phyloP scores from a whole-genome alignment of 2,329 filamentous ascomycete genomes.

The Shiraia bambusicola region DNA sequence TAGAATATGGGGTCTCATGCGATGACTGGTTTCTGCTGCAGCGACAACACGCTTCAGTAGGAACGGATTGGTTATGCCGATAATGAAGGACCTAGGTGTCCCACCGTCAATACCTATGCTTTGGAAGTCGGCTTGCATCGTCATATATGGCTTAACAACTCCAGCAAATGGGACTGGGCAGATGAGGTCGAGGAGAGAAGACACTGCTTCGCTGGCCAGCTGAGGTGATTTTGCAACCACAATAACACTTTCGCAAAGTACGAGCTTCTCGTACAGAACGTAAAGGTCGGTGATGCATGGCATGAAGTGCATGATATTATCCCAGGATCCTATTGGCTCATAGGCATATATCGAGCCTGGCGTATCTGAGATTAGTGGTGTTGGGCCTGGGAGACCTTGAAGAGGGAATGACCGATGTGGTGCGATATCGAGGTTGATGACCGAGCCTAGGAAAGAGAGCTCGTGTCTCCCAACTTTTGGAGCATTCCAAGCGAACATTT shows the following conservation, averaged over 20 bases:
- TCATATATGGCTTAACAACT: conserved; percentile 45
- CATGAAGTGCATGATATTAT: conserved; percentile 43
- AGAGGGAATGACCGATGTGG: conserved; percentile 45
- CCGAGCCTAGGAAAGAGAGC: conserved; percentile 43
- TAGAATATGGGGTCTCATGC: conserved; percentile 40
- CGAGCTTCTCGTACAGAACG: conserved; percentile 43
- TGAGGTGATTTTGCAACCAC: conserved; percentile 47
- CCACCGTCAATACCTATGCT: conserved; percentile 44
- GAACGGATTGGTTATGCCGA: conserved; percentile 48
- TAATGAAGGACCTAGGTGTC: conserved; percentile 41
- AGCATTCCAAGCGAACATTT: conserved; percentile 42
- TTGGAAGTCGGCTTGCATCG: conserved; percentile 48
- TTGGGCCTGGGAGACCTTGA: conserved; percentile 39
- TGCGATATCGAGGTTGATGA: conserved; percentile 43
- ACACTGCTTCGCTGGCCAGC: conserved; percentile 44
- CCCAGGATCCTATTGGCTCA: conserved; percentile 44
- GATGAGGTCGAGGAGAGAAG: conserved; percentile 44
- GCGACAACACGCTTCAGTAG: conserved; percentile 43
- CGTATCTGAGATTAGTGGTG: conserved; percentile 33
- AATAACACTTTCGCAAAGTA: conserved; percentile 45
- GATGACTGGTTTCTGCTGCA: conserved; percentile 38
- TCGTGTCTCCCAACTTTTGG: conserved; percentile 42
- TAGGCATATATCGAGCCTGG: conserved; percentile 43
- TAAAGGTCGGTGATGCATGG: conserved; percentile 46
- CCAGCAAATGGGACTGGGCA: conserved; percentile 46